phyloP scores from a whole-genome alignment of 2,329 filamentous ascomycete species.

The Chaetomiaceae sp. region DNA sequence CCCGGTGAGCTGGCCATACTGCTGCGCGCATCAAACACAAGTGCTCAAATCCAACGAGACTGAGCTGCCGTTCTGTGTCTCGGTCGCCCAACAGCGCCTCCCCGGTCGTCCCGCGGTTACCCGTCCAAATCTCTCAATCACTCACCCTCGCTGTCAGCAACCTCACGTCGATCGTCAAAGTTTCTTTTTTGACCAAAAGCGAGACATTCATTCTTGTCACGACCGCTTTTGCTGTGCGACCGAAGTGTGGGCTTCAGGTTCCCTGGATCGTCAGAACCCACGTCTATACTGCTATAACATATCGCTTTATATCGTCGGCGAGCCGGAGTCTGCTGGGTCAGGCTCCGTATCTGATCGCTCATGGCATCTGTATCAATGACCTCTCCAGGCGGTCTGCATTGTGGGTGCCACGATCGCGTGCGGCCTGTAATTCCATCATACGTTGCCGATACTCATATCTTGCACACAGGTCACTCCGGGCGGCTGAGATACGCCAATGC shows the following conservation, averaged over 20 bases:
- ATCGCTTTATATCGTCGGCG: neutral
- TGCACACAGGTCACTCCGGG: constrained; percentile 32
- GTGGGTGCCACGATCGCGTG: too few relatives aligned
- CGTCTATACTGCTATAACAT: neutral
- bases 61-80: too few relatives aligned
- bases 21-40: constrained; percentile 9
- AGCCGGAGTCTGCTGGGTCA: neutral
- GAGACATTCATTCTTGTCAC: too few relatives aligned
- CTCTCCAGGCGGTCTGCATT: constrained; percentile 3
- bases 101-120: constrained; percentile 1
- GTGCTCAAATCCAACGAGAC: neutral
- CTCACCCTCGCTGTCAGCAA: too few relatives aligned
- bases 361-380: constrained; percentile 13
- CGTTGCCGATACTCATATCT: too few relatives aligned
- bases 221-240: too few relatives aligned
- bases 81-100: neutral
- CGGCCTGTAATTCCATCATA: too few relatives aligned
- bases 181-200: neutral
- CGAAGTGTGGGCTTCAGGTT: neutral
- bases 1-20: neutral
- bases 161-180: too few relatives aligned
- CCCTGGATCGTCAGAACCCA: too few relatives aligned
- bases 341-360: neutral
- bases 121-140: neutral
- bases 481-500: constrained; percentile 65